Percentiles rank a stretch among this genome's conserved stretches.
Conservation (phyloP, 306 rosid genomes). For the Astragalus membranaceus region DNA sequence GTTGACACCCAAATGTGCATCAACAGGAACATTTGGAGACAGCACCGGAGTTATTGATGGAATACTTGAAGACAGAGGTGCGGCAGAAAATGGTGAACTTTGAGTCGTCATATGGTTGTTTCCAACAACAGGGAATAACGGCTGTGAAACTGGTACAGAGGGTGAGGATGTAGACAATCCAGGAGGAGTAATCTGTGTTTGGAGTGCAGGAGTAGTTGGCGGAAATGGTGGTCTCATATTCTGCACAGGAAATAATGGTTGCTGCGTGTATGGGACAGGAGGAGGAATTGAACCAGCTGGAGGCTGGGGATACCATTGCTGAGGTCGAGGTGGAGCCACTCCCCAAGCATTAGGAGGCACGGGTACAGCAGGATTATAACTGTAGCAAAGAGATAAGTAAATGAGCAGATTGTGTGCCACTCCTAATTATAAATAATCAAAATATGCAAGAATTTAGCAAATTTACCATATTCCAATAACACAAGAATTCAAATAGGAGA, state of each 20-base stretch:
- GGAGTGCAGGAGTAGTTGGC: constrained; percentile 43
- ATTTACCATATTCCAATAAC: neutral
- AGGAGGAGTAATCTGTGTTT: constrained; percentile 70
- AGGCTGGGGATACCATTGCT: constrained; percentile 79
- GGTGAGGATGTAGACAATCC: constrained; percentile 69
- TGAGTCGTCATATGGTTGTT: constrained; percentile 50
- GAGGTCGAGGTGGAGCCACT: constrained; percentile 70
- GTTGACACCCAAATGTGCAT: constrained; percentile 46
- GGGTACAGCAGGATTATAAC: constrained; percentile 61
- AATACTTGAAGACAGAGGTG: constrained; percentile 47
- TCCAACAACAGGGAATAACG: constrained; percentile 94
- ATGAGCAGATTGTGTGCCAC: neutral
- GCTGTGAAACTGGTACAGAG: constrained; percentile 75
- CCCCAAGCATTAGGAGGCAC: constrained; percentile 62
- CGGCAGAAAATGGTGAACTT: constrained; percentile 57
- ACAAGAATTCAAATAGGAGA: neutral
- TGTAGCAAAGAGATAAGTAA: constrained; percentile 25
- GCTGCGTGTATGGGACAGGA: constrained; percentile 62
- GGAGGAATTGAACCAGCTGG: constrained; percentile 70
- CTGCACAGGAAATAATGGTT: constrained; percentile 98
- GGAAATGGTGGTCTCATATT: constrained; percentile 64
- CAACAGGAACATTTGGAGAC: constrained; percentile 36
- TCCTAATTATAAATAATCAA: neutral
- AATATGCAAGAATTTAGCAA: constrained; percentile 1
- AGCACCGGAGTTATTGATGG: constrained; percentile 39